Base-by-base conservation (phyloP, 768 basidiomycete species). In the Xerocomellus chrysenteron region DNA sequence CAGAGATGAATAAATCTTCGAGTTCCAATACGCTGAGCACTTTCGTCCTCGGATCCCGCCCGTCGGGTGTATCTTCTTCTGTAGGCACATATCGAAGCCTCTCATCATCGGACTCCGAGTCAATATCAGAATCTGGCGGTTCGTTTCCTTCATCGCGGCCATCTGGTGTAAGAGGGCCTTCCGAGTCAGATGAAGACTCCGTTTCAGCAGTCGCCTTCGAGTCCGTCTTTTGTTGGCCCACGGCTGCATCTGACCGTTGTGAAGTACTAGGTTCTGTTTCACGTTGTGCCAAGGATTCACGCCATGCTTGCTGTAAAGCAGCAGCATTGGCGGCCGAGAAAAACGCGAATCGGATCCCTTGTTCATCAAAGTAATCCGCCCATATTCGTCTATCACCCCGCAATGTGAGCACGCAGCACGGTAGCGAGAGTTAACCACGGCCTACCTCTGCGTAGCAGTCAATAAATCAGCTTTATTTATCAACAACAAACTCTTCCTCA, bases 401-500 rank as follows among this genome's bases (percentile, higher is more conserved):
- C 26, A 39, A 59, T 13, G 50, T 39, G 10, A 50, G 36, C 33
- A 17, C n/a, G 47, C 21, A 28, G 19, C 52, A 33, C 8, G 6
- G 13, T n/a, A 45, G 13, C 28, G 11, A 47, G 26, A 24, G 14
- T 30, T 13, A n/a, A 9, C 8, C n/a, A 2, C 13, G 24, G 6
- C 78, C 57, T 60, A 92, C 94, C 96, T 83, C 75, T 99, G 97
- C 47, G 86, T 79, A 4, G 80, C 77, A 16, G 92, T 96, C 62
- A 99, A 73, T 50, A 99, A 75, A 78, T 99, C 97, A 12, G 95
- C 85, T 71, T 99, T 99, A 73, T 99, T 99, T 70, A 98, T 90
- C 54, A 98, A 78, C 26, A 99, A 72, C 69, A 98, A 73, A 65
- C 80, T 90, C 68, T 78, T 82, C 67, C 95, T 80, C 67, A 83